Evolutionary conservation across 2,329 filamentous ascomycete species (phyloP).

Genomic region (Delphinella strobiligena): DNA sequence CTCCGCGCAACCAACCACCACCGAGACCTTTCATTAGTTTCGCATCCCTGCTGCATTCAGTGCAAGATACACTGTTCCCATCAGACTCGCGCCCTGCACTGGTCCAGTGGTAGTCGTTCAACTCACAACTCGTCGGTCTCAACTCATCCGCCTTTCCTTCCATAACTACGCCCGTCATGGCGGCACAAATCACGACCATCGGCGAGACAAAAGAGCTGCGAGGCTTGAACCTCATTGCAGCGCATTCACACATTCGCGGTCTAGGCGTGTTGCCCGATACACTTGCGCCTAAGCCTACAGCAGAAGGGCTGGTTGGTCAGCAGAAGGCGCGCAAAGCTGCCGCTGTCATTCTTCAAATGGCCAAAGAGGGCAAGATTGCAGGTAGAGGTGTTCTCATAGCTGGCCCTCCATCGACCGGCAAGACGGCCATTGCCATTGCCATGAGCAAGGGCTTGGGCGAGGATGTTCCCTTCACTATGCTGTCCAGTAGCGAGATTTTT

Average conservation of each 20-base stretch:
- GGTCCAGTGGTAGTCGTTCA: too few relatives aligned
- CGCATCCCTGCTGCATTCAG: too few relatives aligned
- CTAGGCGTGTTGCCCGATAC: constrained; percentile 87
- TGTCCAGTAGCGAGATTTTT: constrained; percentile 94
- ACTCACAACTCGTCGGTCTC: too few relatives aligned
- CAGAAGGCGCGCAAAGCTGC: constrained; percentile 94
- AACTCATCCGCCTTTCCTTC: too few relatives aligned
- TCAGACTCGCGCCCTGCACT: too few relatives aligned
- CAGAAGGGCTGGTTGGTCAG: constrained; percentile 91
- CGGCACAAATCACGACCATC: constrained; percentile 56
- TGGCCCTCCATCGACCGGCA: constrained; percentile 90
- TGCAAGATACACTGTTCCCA: too few relatives aligned
- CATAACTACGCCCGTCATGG: neutral
- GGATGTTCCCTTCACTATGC: constrained; percentile 92
- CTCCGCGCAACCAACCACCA: too few relatives aligned
- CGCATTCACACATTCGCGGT: constrained; percentile 94
- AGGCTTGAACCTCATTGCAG: constrained; percentile 92
- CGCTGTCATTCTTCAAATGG: constrained; percentile 95
- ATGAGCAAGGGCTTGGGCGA: constrained; percentile 93
- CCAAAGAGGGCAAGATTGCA: constrained; percentile 96
- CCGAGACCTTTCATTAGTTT: too few relatives aligned
- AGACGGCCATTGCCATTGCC: constrained; percentile 96
- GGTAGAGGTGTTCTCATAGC: constrained; percentile 90
- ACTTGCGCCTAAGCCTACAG: constrained; percentile 70
- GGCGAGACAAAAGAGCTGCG: constrained; percentile 93